Evolutionary conservation across 352 stramenopile genomes (phyloP), one percentile per base, ranked within the genome.

Genomic region (Phytopythium helicoides): DNA sequence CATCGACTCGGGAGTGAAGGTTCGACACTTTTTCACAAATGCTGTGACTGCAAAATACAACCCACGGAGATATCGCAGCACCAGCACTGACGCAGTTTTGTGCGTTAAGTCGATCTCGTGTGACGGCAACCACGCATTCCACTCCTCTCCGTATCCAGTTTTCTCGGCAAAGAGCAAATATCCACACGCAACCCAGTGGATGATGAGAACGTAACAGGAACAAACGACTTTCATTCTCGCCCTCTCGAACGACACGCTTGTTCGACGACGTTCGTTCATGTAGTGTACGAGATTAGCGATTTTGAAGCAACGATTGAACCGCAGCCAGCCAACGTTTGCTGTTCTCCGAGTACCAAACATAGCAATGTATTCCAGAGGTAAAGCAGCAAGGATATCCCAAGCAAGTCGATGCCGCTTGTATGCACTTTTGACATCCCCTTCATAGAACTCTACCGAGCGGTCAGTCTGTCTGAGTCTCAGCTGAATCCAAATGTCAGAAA

Each of bases 11-110:
- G 69, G 66, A 7, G 56, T 60, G 42, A 76, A 76, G 0, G 66
- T 79, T 3, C 69, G 63, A 10, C 66, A 54, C 33, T 79, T 89
- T 40, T 89, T 89, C 10, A 81, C 66, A 39, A 86, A 89, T 2
- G 75, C 72, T 0, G 76, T 84, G 8, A 72, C 66, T 0, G 71
- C 63, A 47, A 85, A 86, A 45, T 83, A 84, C 16, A 82, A 36
- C 0, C 68, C 76, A 0, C 76, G 70, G 23, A 89, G 58, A 15
- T 87, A 61, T 0, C 80, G 64, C 3, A 86, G 52, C 22, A 58
- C 47, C 3, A 74, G 23, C 18, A 63, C 46, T 3, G 58, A 69
- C n/a, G 72, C 60, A 4, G 76, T 65, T 10, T 58, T 60, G 12
- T 65, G 56, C 16, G 71, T 34, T 1, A 79, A 45, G 9, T 68